A percentile compares a stretch with the other conserved stretches of the same genome.
These are phyloP conservation scores for Mucuna pruriens DNA, from an alignment of 306 rosid species.

Conservation along the genomic window DNA sequence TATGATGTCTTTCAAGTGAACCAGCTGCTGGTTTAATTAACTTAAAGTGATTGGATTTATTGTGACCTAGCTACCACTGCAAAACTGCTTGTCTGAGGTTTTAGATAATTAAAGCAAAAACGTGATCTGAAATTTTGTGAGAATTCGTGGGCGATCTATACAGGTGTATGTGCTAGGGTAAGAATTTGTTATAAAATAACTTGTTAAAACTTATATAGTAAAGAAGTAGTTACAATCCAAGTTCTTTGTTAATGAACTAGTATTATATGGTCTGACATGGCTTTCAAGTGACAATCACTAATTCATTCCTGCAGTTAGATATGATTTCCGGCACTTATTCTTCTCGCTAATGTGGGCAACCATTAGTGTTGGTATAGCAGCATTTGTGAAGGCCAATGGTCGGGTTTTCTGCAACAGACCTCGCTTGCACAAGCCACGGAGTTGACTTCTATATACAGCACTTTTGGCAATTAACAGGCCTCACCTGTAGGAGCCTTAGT, in stretches of 20 bases:
- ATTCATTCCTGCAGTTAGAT: slow-evolving; percentile 53
- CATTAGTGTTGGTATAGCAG: slow-evolving; percentile 72
- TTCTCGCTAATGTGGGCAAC: slow-evolving; percentile 79
- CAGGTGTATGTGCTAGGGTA: not conserved
- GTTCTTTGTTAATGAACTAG: not conserved
- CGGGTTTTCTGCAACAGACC: slow-evolving; percentile 83
- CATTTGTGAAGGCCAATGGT: slow-evolving; percentile 81
- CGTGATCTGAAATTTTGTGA: not conserved
- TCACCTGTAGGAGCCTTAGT: slow-evolving; percentile 7
- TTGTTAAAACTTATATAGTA: not conserved
- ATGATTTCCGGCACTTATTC: slow-evolving; percentile 74
- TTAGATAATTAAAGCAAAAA: not conserved
- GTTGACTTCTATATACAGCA: slow-evolving; percentile 36
- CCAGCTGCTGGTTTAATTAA: not conserved
- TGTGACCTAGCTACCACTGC: not conserved
- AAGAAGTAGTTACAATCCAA: not conserved
- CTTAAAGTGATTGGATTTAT: not conserved
- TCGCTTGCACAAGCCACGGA: slow-evolving; percentile 68
- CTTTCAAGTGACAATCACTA: not conserved
- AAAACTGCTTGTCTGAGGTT: not conserved
- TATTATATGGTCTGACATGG: not conserved
- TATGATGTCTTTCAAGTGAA: not conserved
- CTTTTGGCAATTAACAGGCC: slow-evolving; percentile 7
- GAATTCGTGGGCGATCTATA: not conserved
- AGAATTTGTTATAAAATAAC: not conserved